Evolutionary conservation across 108 stramenopile species (phyloP), one percentile per base, ranked within the genome.

Genomic region (Chaetoceros muelleri): DNA sequence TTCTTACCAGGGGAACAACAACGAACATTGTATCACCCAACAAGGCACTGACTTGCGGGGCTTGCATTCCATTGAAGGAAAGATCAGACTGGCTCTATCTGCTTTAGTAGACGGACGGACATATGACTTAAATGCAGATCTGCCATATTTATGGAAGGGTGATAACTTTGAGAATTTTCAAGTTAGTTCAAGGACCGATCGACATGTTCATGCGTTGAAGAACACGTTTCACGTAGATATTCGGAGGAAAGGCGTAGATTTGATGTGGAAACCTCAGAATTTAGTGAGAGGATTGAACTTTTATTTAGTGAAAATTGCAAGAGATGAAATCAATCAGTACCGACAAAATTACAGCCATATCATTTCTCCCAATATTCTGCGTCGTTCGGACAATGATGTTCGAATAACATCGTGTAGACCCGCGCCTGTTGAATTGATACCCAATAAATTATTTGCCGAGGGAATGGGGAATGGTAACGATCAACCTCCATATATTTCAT

Each of bases 181-280:
- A 60, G 85, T 85, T 2, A 71, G 69, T 44, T 83, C 81, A 16
- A 71, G 90, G 22, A 92, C 90, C 1, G 90, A 92, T 70, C 72
- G 85, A 30, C 84, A 84, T 22, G 90, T 91, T 0, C 90, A 92
- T 70, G 85, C 90, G 16, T 65, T 82, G 59, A 76, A 80, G 47
- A 92, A 92, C 64, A 92, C 90, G 1, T 75, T 76, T 55, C 90
- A 92, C 55, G 84, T 92, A 24, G 90, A 92, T 53, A 68, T 90
- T 47, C 65, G 75, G 45, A 7, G 23, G 24, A 58, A 17, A 55
- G 22, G 24, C 29, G 46, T 22, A 30, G 23, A 47, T 31, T n/a
- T n/a, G n/a, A n/a, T 2, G 44, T 74, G 66, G 69, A 20, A 65
- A 22, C 70, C 62, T 27, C 44, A 55, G 29, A 75, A 70, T 47